These are phyloP conservation scores for Calvatia gigantea DNA, from an alignment of 768 basidiomycete species.

Conservation along the genomic window DNA sequence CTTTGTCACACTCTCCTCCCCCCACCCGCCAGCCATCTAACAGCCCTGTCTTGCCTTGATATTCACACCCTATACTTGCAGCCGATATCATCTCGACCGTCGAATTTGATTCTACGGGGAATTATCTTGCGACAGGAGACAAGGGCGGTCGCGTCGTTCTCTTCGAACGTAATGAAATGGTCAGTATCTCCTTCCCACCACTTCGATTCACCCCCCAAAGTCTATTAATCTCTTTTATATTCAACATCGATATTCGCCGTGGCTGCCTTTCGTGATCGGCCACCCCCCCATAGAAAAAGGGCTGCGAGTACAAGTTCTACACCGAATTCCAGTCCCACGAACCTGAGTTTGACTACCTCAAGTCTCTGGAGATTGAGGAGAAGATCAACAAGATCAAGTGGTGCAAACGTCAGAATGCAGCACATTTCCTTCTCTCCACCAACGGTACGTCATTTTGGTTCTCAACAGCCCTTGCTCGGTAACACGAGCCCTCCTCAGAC, in stretches of 20 bases:
- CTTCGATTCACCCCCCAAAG: constrained; percentile 11
- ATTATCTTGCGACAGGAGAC: constrained; percentile 99
- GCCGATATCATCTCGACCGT: constrained; percentile 99
- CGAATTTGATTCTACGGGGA: constrained; percentile 99
- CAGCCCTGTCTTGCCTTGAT: background rate
- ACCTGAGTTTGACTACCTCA: constrained; percentile 99
- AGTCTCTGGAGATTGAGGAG: constrained; percentile 99
- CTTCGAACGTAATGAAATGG: constrained; percentile 97
- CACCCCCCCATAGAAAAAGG: constrained; percentile 75
- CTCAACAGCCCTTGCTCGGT: constrained; percentile 4
- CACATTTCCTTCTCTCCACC: constrained; percentile 95
- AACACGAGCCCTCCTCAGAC: constrained; percentile 48
- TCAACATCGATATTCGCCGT: constrained; percentile 6
- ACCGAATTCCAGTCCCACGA: constrained; percentile 99
- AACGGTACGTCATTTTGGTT: constrained; percentile 63
- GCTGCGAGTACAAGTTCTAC: constrained; percentile 99
- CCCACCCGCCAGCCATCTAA: background rate
- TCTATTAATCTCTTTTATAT: background rate
- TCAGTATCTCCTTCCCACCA: constrained; percentile 30
- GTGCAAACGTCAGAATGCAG: constrained; percentile 97
- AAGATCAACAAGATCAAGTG: constrained; percentile 99
- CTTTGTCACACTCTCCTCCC: background rate
- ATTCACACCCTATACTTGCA: constrained; percentile 32
- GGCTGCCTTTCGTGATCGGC: constrained; percentile 13
- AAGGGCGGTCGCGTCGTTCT: constrained; percentile 98